A percentile compares a stretch with the other conserved stretches of the same genome.
Evolutionary conservation across 2,329 filamentous ascomycete species (phyloP).

Genomic region (Cladobotryum protrusum): DNA sequence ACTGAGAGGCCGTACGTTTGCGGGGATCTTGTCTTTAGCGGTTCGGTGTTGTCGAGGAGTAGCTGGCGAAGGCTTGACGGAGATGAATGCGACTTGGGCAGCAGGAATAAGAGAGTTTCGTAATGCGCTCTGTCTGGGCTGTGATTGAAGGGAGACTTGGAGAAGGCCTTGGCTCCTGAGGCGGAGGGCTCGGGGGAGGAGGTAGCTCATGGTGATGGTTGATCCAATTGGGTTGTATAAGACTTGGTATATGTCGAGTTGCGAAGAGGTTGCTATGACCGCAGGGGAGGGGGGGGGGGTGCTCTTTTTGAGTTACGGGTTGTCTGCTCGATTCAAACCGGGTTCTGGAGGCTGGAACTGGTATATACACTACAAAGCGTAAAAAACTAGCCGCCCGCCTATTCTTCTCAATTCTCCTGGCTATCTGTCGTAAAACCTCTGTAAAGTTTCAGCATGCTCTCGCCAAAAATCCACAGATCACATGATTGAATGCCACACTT

Average conservation of each 20-base stretch:
- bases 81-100: constrained; percentile 13
- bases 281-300: too few species aligned
- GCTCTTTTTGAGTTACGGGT: too few species aligned
- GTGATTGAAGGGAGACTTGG: constrained; percentile 1
- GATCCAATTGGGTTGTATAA: background rate
- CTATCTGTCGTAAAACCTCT: background rate
- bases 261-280: background rate
- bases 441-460: background rate
- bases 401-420: too few species aligned
- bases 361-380: background rate
- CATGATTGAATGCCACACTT: constrained; percentile 25
- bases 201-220: constrained; percentile 21
- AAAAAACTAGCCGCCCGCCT: background rate
- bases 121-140: constrained; percentile 1
- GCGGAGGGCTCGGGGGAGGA: constrained; percentile 19
- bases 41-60: constrained; percentile 20
- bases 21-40: constrained; percentile 22
- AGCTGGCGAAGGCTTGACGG: constrained; percentile 19
- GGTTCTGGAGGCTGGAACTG: background rate
- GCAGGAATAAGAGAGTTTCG: constrained; percentile 15
- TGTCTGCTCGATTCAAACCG: background rate
- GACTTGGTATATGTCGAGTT: background rate
- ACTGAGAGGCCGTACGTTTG: constrained; percentile 19
- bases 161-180: constrained; percentile 16
- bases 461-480: constrained; percentile 28